A percentile compares a stretch with the other conserved stretches of the same genome.
phyloP scores from a whole-genome alignment of 2,329 filamentous ascomycete genomes.

The Paecilomyces dactylethromorphus region DNA sequence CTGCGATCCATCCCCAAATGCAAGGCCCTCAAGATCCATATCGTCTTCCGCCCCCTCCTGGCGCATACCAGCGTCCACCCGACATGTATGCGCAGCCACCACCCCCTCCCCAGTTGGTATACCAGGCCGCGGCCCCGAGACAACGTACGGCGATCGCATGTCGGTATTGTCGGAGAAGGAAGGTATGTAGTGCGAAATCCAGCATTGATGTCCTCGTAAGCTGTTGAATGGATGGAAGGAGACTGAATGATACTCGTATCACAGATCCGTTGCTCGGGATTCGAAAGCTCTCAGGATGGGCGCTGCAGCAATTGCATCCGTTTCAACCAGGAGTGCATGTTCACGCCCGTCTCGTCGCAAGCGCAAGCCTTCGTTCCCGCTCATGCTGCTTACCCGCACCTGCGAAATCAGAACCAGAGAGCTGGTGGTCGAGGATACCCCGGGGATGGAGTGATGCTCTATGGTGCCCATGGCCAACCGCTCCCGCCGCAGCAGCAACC shows the following conservation, averaged over 20 bases:
- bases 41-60: slow-evolving; percentile 37
- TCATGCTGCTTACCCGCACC: slow-evolving; percentile 57
- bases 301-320: slow-evolving; percentile 66
- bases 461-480: slow-evolving; percentile 46
- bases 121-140: slow-evolving; percentile 41
- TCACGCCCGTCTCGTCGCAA: slow-evolving; percentile 68
- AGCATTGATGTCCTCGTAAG: background rate
- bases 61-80: slow-evolving; percentile 32
- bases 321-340: slow-evolving; percentile 72
- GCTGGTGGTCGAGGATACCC: slow-evolving; percentile 27
- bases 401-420: slow-evolving; percentile 36
- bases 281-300: slow-evolving; percentile 64
- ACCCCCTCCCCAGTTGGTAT: slow-evolving; percentile 31
- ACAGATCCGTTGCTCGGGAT: slow-evolving; percentile 70
- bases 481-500: slow-evolving; percentile 39
- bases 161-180: slow-evolving; percentile 46
- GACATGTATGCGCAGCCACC: slow-evolving; percentile 35
- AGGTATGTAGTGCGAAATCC: slow-evolving; percentile 30
- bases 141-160: slow-evolving; percentile 48
- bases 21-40: slow-evolving; percentile 38
- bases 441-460: slow-evolving; percentile 35
- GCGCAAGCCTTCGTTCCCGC: slow-evolving; percentile 69
- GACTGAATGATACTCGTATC: background rate
- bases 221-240: background rate
- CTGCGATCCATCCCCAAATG: slow-evolving; percentile 33